These are phyloP conservation scores for Entomortierella beljakovae DNA, from an alignment of 192 early-diverging fungal genomes.

Conservation along the genomic window DNA sequence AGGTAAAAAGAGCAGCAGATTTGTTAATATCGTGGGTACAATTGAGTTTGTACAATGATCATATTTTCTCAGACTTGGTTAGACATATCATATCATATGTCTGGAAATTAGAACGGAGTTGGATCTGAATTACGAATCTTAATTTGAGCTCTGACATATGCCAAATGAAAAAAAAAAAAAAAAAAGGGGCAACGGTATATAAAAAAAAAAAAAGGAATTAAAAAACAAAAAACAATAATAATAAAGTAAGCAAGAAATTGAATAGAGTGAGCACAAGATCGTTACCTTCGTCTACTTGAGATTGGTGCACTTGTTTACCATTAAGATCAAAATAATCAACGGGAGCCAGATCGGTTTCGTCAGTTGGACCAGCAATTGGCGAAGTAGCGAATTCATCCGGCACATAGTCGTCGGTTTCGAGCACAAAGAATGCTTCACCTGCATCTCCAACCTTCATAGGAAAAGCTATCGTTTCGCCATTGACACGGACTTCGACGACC, in stretches of 20 bases:
- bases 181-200: not conserved
- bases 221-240: conserved; percentile 13
- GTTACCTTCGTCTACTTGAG: conserved; percentile 37
- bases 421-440: conserved; percentile 98
- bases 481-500: conserved; percentile 87
- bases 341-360: conserved; percentile 33
- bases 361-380: conserved; percentile 77
- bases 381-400: conserved; percentile 95
- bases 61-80: not conserved
- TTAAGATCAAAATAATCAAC: conserved; percentile 55
- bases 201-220: not conserved
- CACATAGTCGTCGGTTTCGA: conserved; percentile 91
- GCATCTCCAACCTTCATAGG: conserved; percentile 98
- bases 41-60: not conserved
- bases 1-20: not conserved
- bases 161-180: conserved; percentile 21
- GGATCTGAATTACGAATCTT: conserved; percentile 38
- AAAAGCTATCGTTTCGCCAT: conserved; percentile 78
- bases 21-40: not conserved
- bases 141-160: conserved; percentile 43
- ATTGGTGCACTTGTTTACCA: conserved; percentile 4
- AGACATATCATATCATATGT: conserved; percentile 9
- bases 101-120: conserved; percentile 8
- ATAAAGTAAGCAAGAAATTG: not conserved
- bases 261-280: not conserved